A percentile compares a stretch with the other conserved stretches of the same genome.
These are phyloP conservation scores for Colletotrichum kahawae DNA, from an alignment of 2,329 filamentous ascomycete species.

Conservation along the genomic window DNA sequence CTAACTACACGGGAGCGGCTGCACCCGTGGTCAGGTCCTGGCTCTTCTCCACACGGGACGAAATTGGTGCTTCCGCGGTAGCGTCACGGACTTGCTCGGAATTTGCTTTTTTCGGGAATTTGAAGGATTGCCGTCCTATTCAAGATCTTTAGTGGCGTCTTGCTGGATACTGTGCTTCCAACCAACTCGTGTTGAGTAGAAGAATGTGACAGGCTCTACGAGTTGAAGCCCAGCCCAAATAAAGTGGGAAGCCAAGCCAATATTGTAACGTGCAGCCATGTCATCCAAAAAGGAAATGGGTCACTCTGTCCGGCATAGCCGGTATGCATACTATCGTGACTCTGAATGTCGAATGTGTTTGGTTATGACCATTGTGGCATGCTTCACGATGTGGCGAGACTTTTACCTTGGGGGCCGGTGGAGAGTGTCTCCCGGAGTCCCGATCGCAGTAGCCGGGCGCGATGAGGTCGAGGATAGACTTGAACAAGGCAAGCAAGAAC, in stretches of 20 bases:
- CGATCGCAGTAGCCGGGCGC: background rate
- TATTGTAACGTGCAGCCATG: background rate
- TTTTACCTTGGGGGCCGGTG: background rate
- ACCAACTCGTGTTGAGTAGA: background rate
- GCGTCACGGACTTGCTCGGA: background rate
- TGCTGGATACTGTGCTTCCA: background rate
- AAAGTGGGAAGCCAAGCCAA: constrained; percentile 1
- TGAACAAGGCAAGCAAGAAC: background rate
- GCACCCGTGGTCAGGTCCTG: background rate
- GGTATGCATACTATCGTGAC: background rate
- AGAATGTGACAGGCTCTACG: background rate
- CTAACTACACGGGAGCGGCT: background rate
- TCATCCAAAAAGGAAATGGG: background rate
- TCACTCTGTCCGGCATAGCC: background rate
- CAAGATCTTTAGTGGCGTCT: background rate
- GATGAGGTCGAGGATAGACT: background rate
- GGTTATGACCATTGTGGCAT: background rate
- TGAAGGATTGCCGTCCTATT: background rate
- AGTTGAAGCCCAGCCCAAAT: background rate
- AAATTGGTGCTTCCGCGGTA: background rate
- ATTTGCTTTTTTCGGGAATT: background rate
- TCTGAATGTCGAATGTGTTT: background rate
- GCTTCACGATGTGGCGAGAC: background rate
- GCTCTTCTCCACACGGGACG: background rate
- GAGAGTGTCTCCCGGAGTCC: background rate